A percentile compares a stretch with the other conserved stretches of the same genome.
Evolutionary conservation across 2,329 filamentous ascomycete genomes (phyloP).

Genomic region (Xylariaceae sp.): DNA sequence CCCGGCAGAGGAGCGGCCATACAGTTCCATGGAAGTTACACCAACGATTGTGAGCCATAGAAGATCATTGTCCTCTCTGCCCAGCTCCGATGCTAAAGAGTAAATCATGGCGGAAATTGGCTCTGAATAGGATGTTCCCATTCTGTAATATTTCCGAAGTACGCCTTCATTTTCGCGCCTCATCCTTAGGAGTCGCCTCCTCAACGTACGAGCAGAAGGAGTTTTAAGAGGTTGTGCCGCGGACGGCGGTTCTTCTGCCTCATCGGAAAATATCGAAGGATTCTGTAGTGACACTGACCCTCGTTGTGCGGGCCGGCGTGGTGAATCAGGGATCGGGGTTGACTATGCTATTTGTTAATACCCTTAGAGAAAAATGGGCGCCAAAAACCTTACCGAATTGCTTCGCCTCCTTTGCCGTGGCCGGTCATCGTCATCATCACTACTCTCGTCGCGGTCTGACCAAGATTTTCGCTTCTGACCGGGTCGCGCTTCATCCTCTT

Average conservation of each 20-base stretch:
- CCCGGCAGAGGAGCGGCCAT: constrained; percentile 83
- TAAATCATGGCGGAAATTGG: constrained; percentile 95
- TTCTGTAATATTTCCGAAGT: constrained; percentile 81
- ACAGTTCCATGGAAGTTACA: constrained; percentile 91
- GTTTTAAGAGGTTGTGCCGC: constrained; percentile 65
- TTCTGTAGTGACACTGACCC: constrained; percentile 65
- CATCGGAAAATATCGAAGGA: constrained; percentile 55
- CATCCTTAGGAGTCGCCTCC: constrained; percentile 75
- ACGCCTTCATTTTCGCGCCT: constrained; percentile 78
- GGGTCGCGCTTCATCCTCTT: constrained; percentile 52
- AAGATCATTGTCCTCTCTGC: constrained; percentile 94
- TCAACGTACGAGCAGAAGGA: constrained; percentile 74
- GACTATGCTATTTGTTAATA: constrained; percentile 54
- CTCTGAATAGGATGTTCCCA: constrained; percentile 91
- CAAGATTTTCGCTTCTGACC: constrained; percentile 81
- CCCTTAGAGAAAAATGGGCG: constrained; percentile 38
- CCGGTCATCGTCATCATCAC: constrained; percentile 75
- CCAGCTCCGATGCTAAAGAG: constrained; percentile 90
- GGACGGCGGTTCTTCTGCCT: constrained; percentile 60
- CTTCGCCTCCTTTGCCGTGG: constrained; percentile 83
- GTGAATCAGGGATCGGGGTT: constrained; percentile 70
- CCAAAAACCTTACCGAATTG: constrained; percentile 73
- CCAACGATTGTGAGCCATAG: constrained; percentile 96
- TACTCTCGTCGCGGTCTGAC: constrained; percentile 73
- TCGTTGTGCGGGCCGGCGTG: constrained; percentile 64